Base-by-base conservation (phyloP, 371 early-diverging fungal species). In the Batkoa obscura region DNA sequence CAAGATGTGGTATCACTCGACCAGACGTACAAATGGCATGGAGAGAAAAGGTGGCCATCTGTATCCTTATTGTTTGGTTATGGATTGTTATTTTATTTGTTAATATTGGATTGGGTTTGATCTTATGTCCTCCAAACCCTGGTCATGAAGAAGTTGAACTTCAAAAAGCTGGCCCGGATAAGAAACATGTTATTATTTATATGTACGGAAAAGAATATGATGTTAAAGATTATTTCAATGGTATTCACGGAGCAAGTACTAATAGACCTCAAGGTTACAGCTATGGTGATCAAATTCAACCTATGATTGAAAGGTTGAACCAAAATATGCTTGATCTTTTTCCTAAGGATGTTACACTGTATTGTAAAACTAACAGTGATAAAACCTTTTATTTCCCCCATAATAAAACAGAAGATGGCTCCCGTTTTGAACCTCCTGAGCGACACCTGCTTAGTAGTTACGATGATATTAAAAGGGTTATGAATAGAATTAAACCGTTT, bases 1-100 rank as follows among this genome's bases (percentile, higher is more conserved):
- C 64, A 32, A 64, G 65, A 46, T 64, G 81, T 58, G 79, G 88
- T 43, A 86, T 90, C 82, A 78, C 76, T 60, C 79, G 88, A 36
- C 76, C 78, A 53, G 92, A 92, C 64, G 76, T 92, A 10, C 88
- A 78, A 49, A 84, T 87, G 86, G 97, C 97, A 1, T 91, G 89
- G 90, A 66, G 90, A 13, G 92, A 91, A 68, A 91, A 91, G 58
- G 74, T 88, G 0, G 84, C 90, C 0, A 64, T 91, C 9, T 86
- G 86, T 66, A 64, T 80, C 31, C 63, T 86, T 55, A 84, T 87
- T 47, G 66, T 78, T 61, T 59, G 69, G 23, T 64, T 72, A 42
- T 79, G 74, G 0, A 71, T 65, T 0, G 51, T 63, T 13, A 68
- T 73, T 39, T 69, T 78, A 12, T 79, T 79, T 49, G 67, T 76